phyloP scores from a whole-genome alignment of 192 early-diverging fungal species.

The Mortierella hygrophila region DNA sequence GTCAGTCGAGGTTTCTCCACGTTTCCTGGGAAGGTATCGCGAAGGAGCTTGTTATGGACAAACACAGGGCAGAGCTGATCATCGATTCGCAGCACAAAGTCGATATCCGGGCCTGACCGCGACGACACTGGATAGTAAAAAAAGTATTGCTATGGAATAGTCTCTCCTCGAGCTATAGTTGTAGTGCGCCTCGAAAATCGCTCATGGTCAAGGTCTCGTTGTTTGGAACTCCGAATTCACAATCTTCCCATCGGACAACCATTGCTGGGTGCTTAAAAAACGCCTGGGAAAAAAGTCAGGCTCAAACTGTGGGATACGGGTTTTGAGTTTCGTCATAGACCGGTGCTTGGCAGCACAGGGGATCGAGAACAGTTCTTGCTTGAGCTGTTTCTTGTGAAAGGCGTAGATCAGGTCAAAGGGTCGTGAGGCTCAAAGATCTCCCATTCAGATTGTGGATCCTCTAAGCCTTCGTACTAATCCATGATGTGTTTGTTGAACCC shows the following conservation, averaged over 20 bases:
- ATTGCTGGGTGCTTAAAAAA: conserved; percentile 34
- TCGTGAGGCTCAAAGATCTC: conserved; percentile 39
- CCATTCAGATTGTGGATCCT: conserved; percentile 37
- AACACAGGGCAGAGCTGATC: conserved; percentile 44
- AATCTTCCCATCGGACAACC: conserved; percentile 46
- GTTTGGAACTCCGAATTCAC: conserved; percentile 30
- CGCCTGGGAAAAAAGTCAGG: conserved; percentile 38
- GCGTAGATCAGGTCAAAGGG: conserved; percentile 46
- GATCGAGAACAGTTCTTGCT: conserved; percentile 46
- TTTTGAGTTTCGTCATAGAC: conserved; percentile 12
- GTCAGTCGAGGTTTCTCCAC: conserved; percentile 45
- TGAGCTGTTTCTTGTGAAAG: conserved; percentile 44
- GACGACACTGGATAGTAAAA: conserved; percentile 43
- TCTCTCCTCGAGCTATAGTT: conserved; percentile 35
- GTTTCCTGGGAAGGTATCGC: conserved; percentile 27
- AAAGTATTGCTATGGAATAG: conserved; percentile 22
- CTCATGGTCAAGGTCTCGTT: conserved; percentile 32
- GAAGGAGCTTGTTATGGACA: conserved; percentile 35
- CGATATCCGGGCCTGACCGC: conserved; percentile 30
- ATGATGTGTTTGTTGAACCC: conserved; percentile 34
- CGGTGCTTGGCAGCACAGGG: conserved; percentile 36
- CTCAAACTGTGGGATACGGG: conserved; percentile 37
- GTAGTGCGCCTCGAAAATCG: conserved; percentile 51
- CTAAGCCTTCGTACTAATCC: conserved; percentile 40
- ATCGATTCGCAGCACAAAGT: conserved; percentile 41